Base-by-base conservation (phyloP, 2,329 filamentous ascomycete genomes). In the Ophioceras dolichostomum region DNA sequence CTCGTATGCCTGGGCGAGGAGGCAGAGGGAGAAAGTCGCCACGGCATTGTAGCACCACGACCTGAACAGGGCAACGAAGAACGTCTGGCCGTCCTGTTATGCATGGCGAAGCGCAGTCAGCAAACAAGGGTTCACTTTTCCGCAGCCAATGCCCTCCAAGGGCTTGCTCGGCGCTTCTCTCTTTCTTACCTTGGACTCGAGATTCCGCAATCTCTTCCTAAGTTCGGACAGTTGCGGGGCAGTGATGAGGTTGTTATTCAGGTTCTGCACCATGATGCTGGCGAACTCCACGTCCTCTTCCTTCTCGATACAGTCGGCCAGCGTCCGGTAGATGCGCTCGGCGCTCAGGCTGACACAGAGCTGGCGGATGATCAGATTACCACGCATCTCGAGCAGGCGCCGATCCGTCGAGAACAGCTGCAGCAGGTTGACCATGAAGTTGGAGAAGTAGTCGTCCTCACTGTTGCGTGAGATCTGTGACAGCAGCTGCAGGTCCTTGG, bases 11-110 rank as follows among this genome's bases (percentile, higher is more conserved):
- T 98, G 91, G 2, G 91, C 91, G 36, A 98, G 76, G 22, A 98
- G 68, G 53, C 91, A 98, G 4, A 98, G 67, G 3, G 88, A 96
- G 59, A 98, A 98, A 0, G 91, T 96, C 7, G 91, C 89, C 5
- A 98, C 93, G 3, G 91, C 88, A 52, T 98, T 98, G 56, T 95
- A 91, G 54, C 91, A 98, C 91, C 91, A 98, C 4, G 89, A 94
- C 40, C 86, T 78, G 60, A 98, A 98, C 4, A 98, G 65, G 2
- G 88, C 78, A 12, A 95, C 86, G 51, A 98, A 98, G 55, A 98
- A 87, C 3, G 82, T 83, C 64, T 98, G 91, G 0, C 89, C 91
- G 46, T 98, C 93, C 79, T 84, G 43, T 31, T n/a, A n/a, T n/a
- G n/a, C n/a, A 13, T 32, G 13, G 21, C 18, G 29, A 13, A n/a